phyloP scores from a whole-genome alignment of 129 eudicot species.

The Solidago caesia region DNA sequence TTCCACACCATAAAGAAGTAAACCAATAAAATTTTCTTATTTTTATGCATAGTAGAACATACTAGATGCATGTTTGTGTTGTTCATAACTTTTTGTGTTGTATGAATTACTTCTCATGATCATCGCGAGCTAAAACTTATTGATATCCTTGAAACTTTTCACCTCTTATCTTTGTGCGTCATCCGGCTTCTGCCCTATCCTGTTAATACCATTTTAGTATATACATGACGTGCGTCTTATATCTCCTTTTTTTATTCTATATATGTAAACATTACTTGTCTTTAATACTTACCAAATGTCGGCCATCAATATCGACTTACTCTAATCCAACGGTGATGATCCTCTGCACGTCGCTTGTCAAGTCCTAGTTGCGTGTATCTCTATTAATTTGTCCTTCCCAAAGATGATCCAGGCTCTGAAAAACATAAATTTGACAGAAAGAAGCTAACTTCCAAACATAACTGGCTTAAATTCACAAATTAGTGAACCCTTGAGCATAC shows the following conservation, averaged over 20 bases:
- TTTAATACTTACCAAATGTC: background rate
- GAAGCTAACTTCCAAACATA: conserved; percentile 34
- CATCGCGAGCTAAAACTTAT: background rate
- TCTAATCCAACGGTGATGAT: background rate
- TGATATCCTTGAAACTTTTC: background rate
- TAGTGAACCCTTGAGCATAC: conserved; percentile 37
- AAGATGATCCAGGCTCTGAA: too few relatives aligned
- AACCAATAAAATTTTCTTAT: too few relatives aligned
- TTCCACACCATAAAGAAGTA: too few relatives aligned
- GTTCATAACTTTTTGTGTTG: too few relatives aligned
- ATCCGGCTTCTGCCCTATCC: background rate
- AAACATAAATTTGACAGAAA: conserved; percentile 12
- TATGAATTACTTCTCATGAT: too few relatives aligned
- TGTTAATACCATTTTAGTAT: conserved; percentile 2
- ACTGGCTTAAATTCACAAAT: conserved; percentile 12
- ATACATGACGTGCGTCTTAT: background rate
- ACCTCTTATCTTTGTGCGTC: background rate
- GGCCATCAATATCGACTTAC: background rate
- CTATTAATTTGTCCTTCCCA: background rate
- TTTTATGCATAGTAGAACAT: too few relatives aligned
- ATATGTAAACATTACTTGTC: background rate
- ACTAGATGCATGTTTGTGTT: too few relatives aligned
- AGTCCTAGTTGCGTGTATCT: background rate
- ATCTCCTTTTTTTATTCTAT: too few relatives aligned
- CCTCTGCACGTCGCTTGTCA: background rate